phyloP scores from a whole-genome alignment of 805 yeast genomes.

The Wickerhamiella musiphila region DNA sequence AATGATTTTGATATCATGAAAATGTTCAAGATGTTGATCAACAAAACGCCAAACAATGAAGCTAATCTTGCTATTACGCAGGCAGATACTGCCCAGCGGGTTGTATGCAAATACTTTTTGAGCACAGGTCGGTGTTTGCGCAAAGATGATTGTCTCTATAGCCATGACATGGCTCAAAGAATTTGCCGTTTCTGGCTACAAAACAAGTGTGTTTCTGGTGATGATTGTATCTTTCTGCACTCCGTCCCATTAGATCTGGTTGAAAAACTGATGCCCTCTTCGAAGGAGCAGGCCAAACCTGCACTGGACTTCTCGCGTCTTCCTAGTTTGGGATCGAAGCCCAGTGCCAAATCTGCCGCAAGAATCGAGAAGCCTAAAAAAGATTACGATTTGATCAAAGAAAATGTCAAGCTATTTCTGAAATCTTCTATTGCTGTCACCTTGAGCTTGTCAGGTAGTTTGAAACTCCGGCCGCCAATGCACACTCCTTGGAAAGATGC shows the following conservation, averaged over 20 bases:
- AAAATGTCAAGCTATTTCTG: too few relatives aligned
- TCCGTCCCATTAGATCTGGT: constrained; percentile 19
- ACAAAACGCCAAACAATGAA: constrained; percentile 3
- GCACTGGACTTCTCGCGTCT: background rate
- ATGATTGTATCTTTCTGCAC: constrained; percentile 27
- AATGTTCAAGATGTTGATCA: constrained; percentile 15
- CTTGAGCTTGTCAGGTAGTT: too few relatives aligned
- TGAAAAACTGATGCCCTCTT: constrained; percentile 2
- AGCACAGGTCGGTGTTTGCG: constrained; percentile 28
- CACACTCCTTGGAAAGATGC: constrained; percentile 18
- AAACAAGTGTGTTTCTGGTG: constrained; percentile 29
- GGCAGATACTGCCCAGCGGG: constrained; percentile 16
- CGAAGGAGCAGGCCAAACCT: background rate
- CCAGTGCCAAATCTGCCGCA: constrained; percentile 9
- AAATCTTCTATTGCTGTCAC: too few relatives aligned
- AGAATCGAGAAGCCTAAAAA: background rate
- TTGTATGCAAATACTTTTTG: constrained; percentile 27
- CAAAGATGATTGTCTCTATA: constrained; percentile 27
- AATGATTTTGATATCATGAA: constrained; percentile 23
- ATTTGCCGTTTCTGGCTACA: constrained; percentile 32
- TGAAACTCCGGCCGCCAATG: constrained; percentile 8
- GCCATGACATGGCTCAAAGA: constrained; percentile 28
- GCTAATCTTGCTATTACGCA: constrained; percentile 7
- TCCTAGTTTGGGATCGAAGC: constrained; percentile 1
- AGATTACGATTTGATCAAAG: too few relatives aligned